Base-by-base conservation (phyloP, 331 rosid species). In the Ulmus americana region DNA sequence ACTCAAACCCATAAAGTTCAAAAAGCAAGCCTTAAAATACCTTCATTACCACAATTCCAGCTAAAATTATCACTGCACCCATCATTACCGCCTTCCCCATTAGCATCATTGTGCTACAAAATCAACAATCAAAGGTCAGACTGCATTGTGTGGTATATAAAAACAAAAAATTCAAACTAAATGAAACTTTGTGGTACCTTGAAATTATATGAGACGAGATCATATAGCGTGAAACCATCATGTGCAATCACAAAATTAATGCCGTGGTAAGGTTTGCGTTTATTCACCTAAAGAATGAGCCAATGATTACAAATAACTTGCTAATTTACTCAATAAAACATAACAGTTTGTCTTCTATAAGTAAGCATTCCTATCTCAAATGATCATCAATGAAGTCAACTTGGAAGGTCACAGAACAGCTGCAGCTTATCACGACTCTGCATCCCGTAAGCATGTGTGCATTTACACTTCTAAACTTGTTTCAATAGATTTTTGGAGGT, bases 31-130 rank as follows among this genome's bases (percentile, higher is more conserved):
- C 11, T 44, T 42, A 22, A 43, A 44, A 20, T 70, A 92, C 98
- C 99, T 87, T 94, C 99, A 10, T 65, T 69, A 82, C 99, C 99
- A 82, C 95, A 94, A 71, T 94, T 94, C 99, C 97, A 90, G 81
- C 99, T 90, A 39, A 85, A 80, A 80, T 84, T 90, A 71, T 87
- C 99, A 67, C 85, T 84, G 79, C 77, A 6, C 70, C 99, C 99
- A 43, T 94, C 97, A 73, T 83, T 84, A 71, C 97, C 95, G 65
- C 91, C 90, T 85, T 94, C 99, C 45, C 99, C 99, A 58, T 94
- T 94, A 75, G 90, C 95, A 64, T 85, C 73, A 74, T 94, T 94
- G 81, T 94, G 99, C 99, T 94, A 68, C 75, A 85, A 82, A 77
- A 79, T 59, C 83, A 73, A 72, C 47, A 74, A 72, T 63, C 55